Base-by-base conservation (phyloP, 208 protist genomes). In the Crithidia thermophila region DNA sequence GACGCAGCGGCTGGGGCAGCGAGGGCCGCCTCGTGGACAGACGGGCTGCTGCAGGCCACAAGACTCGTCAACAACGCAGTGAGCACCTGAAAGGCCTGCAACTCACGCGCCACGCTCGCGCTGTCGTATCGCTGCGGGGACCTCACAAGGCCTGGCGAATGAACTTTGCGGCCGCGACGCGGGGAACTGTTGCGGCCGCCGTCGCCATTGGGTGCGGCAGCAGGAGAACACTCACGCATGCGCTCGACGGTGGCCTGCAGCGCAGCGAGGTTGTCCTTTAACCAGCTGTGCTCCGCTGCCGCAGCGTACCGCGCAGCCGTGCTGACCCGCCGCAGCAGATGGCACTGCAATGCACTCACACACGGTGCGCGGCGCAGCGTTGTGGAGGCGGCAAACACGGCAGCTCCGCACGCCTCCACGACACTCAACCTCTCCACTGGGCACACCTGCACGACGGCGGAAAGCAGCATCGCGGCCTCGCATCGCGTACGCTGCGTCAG, bases 261-360 rank as follows among this genome's bases (percentile, higher is more conserved):
- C 4, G 69, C 46, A 9, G 58, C 37, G 16, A 69, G 14, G 16
- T 47, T 55, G 27, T 42, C 37, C 9, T 40, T 18, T 20, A 75
- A 18, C 69, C 69, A 75, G 37, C 46, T 39, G 43, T 49, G 45
- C 16, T 37, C 25, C 18, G 34, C 46, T 45, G 60, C 20, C 67
- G 70, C 9, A 20, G 66, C 36, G 50, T 43, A 62, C 30, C 51
- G 34, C 2, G 61, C 60, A 11, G 61, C 69, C 31, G 61, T 75
- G 20, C 61, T 18, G 28, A 84, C 81, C 2, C 61, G 42, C 4
- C 62, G 55, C 43, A 93, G 59, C 37, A 93, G 75, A 6, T 80
- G 82, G 69, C 82, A 88, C 60, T 90, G 87, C 59, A 93, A 57
- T 9, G 77, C 87, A 63, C 74, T 74, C 34, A 89, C 84, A 27